A percentile compares a stretch with the other conserved stretches of the same genome.
phyloP scores from a whole-genome alignment of 441 rosid genomes.

The Capsella rubella region DNA sequence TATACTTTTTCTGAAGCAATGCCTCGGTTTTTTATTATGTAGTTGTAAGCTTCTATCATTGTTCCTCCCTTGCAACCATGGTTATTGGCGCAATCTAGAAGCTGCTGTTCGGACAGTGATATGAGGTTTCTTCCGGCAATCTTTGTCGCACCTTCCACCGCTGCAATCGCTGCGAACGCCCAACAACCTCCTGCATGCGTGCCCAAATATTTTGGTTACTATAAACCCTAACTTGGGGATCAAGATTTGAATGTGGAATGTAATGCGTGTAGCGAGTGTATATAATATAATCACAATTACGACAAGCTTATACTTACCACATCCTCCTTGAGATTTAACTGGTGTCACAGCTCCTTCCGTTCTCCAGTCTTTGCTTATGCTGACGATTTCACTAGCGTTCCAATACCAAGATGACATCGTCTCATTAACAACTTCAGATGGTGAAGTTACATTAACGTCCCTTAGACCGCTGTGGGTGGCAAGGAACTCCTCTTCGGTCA shows the following conservation, averaged over 20 bases:
- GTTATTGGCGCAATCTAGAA: slow-evolving; percentile 44
- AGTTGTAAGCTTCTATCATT: slow-evolving; percentile 46
- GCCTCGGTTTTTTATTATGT: slow-evolving; percentile 47
- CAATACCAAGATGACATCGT: slow-evolving; percentile 11
- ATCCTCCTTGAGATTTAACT: slow-evolving; percentile 47
- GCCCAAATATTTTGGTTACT: background rate
- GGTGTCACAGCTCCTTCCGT: slow-evolving; percentile 49
- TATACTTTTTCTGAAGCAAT: slow-evolving; percentile 48
- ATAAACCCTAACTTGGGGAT: background rate
- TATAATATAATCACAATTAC: background rate
- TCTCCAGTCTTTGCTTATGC: slow-evolving; percentile 49
- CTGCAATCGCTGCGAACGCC: slow-evolving; percentile 60
- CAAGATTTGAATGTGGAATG: slow-evolving; percentile 3
- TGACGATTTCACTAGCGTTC: slow-evolving; percentile 36
- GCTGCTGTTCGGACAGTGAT: slow-evolving; percentile 46
- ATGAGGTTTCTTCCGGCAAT: slow-evolving; percentile 31
- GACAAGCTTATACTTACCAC: slow-evolving; percentile 40
- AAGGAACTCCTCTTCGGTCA: slow-evolving; percentile 46
- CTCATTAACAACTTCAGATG: slow-evolving; percentile 9
- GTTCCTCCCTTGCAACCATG: slow-evolving; percentile 46
- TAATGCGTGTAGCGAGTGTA: background rate
- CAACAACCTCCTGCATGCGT: slow-evolving; percentile 50
- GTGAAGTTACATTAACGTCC: background rate
- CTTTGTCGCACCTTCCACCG: slow-evolving; percentile 48
- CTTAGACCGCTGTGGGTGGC: slow-evolving; percentile 41